These are phyloP conservation scores for Leccinellum rugosiceps DNA, from an alignment of 768 basidiomycete genomes.

Conservation along the genomic window DNA sequence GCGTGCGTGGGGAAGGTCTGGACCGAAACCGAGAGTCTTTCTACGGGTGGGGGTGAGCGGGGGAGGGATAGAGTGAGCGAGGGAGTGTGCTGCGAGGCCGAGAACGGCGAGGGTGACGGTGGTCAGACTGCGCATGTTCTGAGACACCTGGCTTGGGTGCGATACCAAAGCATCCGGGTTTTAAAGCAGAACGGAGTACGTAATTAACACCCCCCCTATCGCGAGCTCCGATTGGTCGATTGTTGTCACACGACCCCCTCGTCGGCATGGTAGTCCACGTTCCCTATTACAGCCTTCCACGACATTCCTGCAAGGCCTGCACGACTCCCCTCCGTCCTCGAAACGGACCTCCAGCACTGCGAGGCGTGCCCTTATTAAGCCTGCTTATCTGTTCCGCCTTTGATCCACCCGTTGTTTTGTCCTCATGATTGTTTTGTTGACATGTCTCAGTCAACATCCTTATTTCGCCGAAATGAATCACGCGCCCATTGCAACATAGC, in stretches of 20 bases:
- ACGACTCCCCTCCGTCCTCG: background rate
- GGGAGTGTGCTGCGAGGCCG: conserved; percentile 54
- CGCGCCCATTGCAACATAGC: too few relatives aligned
- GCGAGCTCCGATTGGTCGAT: conserved; percentile 17
- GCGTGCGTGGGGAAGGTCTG: conserved; percentile 67
- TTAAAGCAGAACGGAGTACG: conserved; percentile 19
- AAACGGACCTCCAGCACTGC: background rate
- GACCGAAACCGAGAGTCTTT: conserved; percentile 91
- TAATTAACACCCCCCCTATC: conserved; percentile 14
- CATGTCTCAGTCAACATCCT: too few relatives aligned
- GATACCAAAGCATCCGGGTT: background rate
- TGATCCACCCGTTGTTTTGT: too few relatives aligned
- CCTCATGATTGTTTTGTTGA: too few relatives aligned
- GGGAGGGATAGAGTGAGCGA: conserved; percentile 39
- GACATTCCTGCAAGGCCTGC: background rate
- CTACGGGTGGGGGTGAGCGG: conserved; percentile 36
- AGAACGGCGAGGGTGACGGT: conserved; percentile 60
- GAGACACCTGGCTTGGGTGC: background rate
- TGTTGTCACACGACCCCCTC: conserved; percentile 15
- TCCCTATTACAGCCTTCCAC: background rate
- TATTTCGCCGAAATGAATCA: too few relatives aligned
- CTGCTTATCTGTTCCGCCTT: conserved; percentile 1
- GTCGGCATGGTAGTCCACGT: background rate
- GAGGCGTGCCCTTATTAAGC: conserved; percentile 4
- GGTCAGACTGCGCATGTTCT: conserved; percentile 60